Base-by-base conservation (phyloP, 306 rosid genomes). In the Castanea sativa region DNA sequence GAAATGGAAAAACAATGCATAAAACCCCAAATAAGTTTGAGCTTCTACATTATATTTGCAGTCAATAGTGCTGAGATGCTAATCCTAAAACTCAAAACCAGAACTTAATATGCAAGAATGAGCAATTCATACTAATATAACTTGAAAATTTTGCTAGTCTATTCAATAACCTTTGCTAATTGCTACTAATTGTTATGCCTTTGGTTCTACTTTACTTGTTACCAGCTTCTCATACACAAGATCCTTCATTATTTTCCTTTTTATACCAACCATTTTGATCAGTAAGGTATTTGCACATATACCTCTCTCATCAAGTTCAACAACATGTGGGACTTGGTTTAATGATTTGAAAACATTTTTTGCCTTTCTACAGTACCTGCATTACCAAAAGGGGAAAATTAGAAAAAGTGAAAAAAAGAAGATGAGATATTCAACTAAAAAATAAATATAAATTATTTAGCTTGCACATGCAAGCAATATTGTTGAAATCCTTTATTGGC, bases 281-380 rank as follows among this genome's bases (percentile, higher is more conserved):
- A 58, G 38, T 35, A 58, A 20, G 27, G 27, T 51, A 71, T 7
- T 77, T 84, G 67, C 11, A 52, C 52, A 55, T 25, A 49, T 89
- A 94, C 99, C 94, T 87, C 97, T 94, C 82, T 85, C 93, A 78
- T 94, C 95, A 77, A 94, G 97, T 89, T 94, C 99, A 80, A 94
- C 89, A 69, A 94, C 92, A 89, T 85, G 76, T 11, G 99, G 90
- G 21, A 73, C 88, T 85, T 90, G 93, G 52, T 85, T 83, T 87
- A 94, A 84, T 81, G 92, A 92, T 83, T 92, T 84, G 85, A 94
- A 94, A 78, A 91, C 94, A 63, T 88, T 85, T 83, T 94, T 94
- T 18, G 97, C 99, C 86, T 82, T 92, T 78, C 32, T 86, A 81
- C 99, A 94, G 78, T 94, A 94, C 82, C 99, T 94, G 83, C 67